Percentiles rank a stretch among this genome's conserved stretches.
Conservation (phyloP, 306 rosid species). For the Oxytropis ochrocephala region DNA sequence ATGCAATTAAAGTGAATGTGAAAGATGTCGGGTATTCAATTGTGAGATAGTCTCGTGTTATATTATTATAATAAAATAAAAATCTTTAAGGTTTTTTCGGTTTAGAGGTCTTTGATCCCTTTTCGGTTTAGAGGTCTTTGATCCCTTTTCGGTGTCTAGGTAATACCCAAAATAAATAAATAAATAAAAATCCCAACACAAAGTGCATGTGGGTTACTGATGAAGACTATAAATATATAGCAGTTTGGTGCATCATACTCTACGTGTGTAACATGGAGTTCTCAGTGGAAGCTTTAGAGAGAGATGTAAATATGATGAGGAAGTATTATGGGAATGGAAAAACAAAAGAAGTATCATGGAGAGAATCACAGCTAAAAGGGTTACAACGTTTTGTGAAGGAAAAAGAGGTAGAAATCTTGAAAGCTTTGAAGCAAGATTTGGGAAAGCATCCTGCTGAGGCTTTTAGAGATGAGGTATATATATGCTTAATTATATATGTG, state of each 20-base stretch:
- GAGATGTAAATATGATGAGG: slow-evolving; percentile 35
- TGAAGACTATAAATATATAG: background rate
- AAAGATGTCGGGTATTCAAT: too few species aligned
- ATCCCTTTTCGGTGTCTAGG: too few species aligned
- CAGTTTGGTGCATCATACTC: background rate
- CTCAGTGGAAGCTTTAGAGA: slow-evolving; percentile 15
- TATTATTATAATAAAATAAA: too few species aligned
- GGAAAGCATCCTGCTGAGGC: slow-evolving; percentile 73
- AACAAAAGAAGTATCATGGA: slow-evolving; percentile 67
- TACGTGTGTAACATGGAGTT: slow-evolving; percentile 13
- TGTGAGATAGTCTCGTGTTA: too few species aligned
- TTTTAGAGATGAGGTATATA: slow-evolving; percentile 65
- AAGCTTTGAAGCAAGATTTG: slow-evolving; percentile 55
- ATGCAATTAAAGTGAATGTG: too few species aligned
- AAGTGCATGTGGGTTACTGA: too few species aligned
- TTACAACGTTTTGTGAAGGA: slow-evolving; percentile 35
- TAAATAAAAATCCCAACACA: too few species aligned
- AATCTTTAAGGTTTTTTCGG: too few species aligned
- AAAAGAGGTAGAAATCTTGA: slow-evolving; percentile 39
- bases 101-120: too few species aligned
- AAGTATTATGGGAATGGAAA: slow-evolving; percentile 41
- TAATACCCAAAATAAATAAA: too few species aligned
- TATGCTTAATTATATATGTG: background rate
- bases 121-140: too few species aligned
- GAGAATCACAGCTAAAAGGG: slow-evolving; percentile 56